Conservation (phyloP, 2,329 filamentous ascomycete genomes). For the Sporothrix dimorphospora region DNA sequence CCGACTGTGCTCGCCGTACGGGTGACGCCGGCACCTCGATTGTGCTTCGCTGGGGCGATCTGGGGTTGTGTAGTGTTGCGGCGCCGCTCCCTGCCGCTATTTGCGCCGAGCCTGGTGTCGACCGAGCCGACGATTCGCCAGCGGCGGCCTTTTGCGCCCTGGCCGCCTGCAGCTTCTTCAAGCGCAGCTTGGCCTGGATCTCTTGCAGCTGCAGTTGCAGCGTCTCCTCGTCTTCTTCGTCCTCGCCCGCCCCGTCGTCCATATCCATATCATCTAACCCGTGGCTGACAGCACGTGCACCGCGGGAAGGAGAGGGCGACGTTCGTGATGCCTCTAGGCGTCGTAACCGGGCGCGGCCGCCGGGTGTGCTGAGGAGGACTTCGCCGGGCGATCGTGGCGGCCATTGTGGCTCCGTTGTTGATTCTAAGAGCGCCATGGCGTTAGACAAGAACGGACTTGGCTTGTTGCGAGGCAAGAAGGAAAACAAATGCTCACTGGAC, state of each 20-base stretch:
- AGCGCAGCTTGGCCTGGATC: constrained; percentile 82
- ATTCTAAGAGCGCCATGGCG: constrained; percentile 28
- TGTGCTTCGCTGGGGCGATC: constrained; percentile 29
- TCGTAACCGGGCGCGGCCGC: constrained; percentile 75
- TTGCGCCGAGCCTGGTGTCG: constrained; percentile 13
- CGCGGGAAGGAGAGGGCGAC: constrained; percentile 59
- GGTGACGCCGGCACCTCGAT: constrained; percentile 78
- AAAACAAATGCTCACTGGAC: constrained; percentile 24
- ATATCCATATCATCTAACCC: constrained; percentile 36
- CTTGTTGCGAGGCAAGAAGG: neutral
- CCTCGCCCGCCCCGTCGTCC: constrained; percentile 53
- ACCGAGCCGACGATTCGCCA: neutral
- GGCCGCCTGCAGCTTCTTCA: constrained; percentile 81
- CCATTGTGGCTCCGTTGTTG: constrained; percentile 56
- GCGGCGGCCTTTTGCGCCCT: constrained; percentile 45
- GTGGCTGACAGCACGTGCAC: constrained; percentile 31
- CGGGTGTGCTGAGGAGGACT: constrained; percentile 68
- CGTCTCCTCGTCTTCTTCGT: constrained; percentile 86
- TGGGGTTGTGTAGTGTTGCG: constrained; percentile 5
- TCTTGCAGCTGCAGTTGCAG: constrained; percentile 83
- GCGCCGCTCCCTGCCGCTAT: neutral
- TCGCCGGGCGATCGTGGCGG: constrained; percentile 69
- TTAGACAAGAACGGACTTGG: neutral
- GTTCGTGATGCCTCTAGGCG: constrained; percentile 63
- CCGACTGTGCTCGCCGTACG: constrained; percentile 61